Evolutionary conservation across 2,329 filamentous ascomycete genomes (phyloP), one percentile per base, ranked within the genome.

Genomic region (Scytalidium lignicola): DNA sequence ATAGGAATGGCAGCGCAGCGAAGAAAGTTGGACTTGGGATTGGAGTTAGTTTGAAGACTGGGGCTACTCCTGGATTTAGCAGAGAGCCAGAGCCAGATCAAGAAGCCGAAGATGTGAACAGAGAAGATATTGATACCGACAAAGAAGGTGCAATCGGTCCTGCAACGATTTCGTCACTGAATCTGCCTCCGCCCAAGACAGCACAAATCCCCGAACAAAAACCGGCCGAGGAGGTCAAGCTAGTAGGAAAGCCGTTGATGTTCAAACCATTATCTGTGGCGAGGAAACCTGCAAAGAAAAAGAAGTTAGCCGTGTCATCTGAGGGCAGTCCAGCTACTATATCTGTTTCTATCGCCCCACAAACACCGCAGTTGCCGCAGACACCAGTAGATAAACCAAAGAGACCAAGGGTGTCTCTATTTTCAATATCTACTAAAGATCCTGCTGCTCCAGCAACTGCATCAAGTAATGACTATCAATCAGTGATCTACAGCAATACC

Each of bases 201-300:
- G 70, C 73, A 26, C 76, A 79, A 58, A 74, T 77, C 1, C 72
- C 71, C 12, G 76, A 77, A 40, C 75, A 81, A 59, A 61, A 82
- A 60, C 68, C 76, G 21, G 77, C 76, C n/a, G 74, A 79, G 2
- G 80, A 85, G 50, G 77, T 86, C 15, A 85, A 88, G 68, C 68
- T 87, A 13, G 79, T 85, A 2, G 88, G 87, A 18, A 93, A 91
- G 58, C 82, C 90, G 12, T 80, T 91, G 67, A 88, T 90, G 81
- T 96, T 97, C 67, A 87, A 85, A 63, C 92, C 92, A 3, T 73
- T 96, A 32, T 96, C 91, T 1, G 90, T 96, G 13, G 81, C 84
- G 15, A 79, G 88, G 53, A 89, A 86, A 54, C 76, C 83, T 23
- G 80, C 79, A 54, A 90, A 87, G 70, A 89, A 85, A 70, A 84